Percentiles rank a stretch among this genome's conserved stretches.
Conservation (phyloP, 139 green algal genomes). For the Marvania coccoides region DNA sequence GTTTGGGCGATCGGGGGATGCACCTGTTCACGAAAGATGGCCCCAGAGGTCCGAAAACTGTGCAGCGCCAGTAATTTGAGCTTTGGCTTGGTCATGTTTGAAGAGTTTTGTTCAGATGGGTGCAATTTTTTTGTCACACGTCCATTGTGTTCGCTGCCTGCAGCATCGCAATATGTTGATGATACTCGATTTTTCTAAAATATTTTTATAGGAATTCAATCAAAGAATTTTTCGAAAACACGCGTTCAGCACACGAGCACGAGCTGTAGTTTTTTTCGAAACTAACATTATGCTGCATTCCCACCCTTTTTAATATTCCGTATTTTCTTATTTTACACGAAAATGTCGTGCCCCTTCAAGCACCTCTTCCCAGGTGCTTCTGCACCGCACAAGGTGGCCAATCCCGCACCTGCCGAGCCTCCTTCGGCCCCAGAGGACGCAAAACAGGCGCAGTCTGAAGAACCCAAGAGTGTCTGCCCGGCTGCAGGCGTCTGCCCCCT, state of each 20-base stretch:
- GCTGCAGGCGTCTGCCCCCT: conserved; percentile 8
- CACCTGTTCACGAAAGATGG: conserved; percentile 49
- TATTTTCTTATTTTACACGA: not conserved
- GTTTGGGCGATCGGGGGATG: not conserved
- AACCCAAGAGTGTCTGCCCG: not conserved
- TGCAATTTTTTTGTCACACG: no score
- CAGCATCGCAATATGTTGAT: no score
- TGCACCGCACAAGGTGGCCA: not conserved
- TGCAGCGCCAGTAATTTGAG: conserved; percentile 42
- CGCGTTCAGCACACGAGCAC: no score
- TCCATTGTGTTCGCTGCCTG: no score
- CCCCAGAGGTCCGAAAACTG: conserved; percentile 39
- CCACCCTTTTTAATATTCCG: not conserved
- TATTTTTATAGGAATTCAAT: no score
- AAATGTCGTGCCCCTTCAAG: conserved; percentile 3
- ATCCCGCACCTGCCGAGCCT: not conserved
- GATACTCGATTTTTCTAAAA: no score
- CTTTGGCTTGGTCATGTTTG: no score
- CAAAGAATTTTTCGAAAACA: no score
- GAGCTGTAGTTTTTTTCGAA: no score
- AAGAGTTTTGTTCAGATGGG: no score
- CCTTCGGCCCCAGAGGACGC: not conserved
- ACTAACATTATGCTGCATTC: no score
- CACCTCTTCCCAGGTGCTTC: not conserved
- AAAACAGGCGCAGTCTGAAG: not conserved